phyloP scores from a whole-genome alignment of 441 rosid species.

The Corymbia calophylla region DNA sequence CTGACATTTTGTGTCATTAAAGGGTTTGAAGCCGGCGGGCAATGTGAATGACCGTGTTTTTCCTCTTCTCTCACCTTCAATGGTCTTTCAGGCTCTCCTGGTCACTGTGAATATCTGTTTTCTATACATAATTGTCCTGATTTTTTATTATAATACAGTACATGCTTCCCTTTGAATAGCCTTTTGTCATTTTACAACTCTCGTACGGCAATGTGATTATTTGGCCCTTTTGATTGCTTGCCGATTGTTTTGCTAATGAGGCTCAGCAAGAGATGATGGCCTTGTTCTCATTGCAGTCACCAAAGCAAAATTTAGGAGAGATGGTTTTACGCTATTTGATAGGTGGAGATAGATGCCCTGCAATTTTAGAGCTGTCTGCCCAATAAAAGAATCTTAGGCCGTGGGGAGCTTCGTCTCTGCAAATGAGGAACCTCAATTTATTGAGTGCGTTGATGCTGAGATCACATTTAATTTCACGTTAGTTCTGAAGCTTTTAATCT shows the following conservation, averaged over 20 bases:
- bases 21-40: too few relatives aligned
- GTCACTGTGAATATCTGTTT: neutral
- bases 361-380: neutral
- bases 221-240: neutral
- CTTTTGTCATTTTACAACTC: neutral
- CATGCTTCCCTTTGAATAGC: neutral
- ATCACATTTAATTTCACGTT: neutral
- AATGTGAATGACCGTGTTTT: neutral
- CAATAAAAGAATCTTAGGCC: neutral
- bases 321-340: neutral
- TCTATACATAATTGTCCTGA: neutral
- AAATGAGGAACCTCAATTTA: neutral
- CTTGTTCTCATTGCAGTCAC: neutral
- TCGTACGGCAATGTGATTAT: neutral
- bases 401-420: neutral
- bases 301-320: neutral
- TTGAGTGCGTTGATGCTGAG: neutral
- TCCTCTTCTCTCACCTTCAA: neutral
- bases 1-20: too few relatives aligned
- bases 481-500: neutral
- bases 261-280: neutral
- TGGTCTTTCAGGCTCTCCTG: neutral
- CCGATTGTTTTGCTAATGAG: neutral
- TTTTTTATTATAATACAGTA: neutral
- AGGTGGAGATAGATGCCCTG: neutral